phyloP scores from a whole-genome alignment of 2,329 filamentous ascomycete genomes.

The Grosmannia clavigera region DNA sequence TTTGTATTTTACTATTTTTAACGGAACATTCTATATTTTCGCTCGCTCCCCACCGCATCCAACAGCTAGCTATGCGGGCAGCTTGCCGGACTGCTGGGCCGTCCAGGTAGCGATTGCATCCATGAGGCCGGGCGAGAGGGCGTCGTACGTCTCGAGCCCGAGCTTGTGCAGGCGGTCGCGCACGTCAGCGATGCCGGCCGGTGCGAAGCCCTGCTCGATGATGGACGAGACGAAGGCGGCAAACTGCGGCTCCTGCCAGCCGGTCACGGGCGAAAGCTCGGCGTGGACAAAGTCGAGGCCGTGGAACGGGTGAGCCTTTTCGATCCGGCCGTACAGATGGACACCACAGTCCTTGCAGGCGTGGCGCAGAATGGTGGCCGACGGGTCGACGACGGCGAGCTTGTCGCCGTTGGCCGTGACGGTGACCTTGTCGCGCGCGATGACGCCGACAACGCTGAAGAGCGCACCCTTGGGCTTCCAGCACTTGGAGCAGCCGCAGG shows the following conservation, averaged over 20 bases:
- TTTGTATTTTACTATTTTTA: neutral
- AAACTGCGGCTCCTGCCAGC: constrained; percentile 63
- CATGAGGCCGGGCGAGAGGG: constrained; percentile 49
- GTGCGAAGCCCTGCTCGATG: constrained; percentile 54
- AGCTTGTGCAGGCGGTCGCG: constrained; percentile 36
- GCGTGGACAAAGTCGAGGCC: constrained; percentile 58
- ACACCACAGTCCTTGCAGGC: constrained; percentile 50
- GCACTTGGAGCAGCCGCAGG: constrained; percentile 60
- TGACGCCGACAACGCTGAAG: constrained; percentile 51
- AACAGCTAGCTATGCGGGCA: constrained; percentile 9
- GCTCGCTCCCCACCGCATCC: neutral
- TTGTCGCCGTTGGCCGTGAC: constrained; percentile 48
- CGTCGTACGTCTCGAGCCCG: constrained; percentile 52
- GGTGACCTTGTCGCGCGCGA: constrained; percentile 39
- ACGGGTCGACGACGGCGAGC: constrained; percentile 40
- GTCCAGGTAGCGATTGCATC: constrained; percentile 45
- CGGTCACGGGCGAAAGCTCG: constrained; percentile 45
- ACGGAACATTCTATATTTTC: neutral
- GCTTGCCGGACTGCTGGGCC: constrained; percentile 31
- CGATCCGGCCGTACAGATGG: constrained; percentile 53
- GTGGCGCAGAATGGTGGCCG: constrained; percentile 46
- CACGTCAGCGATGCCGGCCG: constrained; percentile 41
- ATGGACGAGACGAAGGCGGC: constrained; percentile 56
- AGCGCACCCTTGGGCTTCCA: constrained; percentile 54
- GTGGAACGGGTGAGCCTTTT: constrained; percentile 52